Conservation (phyloP, 2,329 filamentous ascomycete species). For the Madurella mycetomatis region DNA sequence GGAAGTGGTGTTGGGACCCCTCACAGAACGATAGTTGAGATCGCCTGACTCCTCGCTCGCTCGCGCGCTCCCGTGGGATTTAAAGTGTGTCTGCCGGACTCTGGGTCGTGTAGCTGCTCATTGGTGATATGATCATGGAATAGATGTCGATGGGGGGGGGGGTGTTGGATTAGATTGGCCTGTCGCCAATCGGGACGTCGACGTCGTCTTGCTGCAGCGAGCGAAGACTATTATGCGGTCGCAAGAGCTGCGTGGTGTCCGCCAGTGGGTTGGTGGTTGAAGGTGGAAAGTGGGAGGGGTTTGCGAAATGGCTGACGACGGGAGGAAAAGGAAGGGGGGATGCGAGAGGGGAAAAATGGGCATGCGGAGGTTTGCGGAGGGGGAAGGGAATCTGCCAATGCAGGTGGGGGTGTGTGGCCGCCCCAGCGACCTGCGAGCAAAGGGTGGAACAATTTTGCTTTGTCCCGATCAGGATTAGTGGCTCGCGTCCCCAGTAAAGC, state of each 20-base stretch:
- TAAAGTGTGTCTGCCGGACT: constrained; percentile 64
- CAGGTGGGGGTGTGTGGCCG: constrained; percentile 20
- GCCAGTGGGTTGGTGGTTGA: constrained; percentile 27
- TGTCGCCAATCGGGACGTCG: constrained; percentile 28
- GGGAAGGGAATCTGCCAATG: constrained; percentile 19
- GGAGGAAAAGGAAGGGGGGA: constrained; percentile 22
- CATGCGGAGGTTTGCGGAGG: constrained; percentile 21
- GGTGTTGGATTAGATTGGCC: constrained; percentile 34
- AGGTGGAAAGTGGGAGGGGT: constrained; percentile 29
- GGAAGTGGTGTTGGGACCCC: constrained; percentile 30
- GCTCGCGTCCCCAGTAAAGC: constrained; percentile 16
- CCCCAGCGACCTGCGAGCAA: constrained; percentile 15
- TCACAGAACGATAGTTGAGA: constrained; percentile 57
- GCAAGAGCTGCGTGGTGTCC: constrained; percentile 5
- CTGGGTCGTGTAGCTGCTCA: constrained; percentile 45
- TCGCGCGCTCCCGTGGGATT: constrained; percentile 63
- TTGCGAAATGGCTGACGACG: constrained; percentile 21
- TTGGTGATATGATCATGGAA: constrained; percentile 57
- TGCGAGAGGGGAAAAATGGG: constrained; percentile 26
- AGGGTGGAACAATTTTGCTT: constrained; percentile 24
- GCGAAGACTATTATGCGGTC: constrained; percentile 25
- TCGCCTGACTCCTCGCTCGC: constrained; percentile 55
- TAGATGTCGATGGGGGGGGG: constrained; percentile 34
- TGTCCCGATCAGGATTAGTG: constrained; percentile 21
- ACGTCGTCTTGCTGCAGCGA: constrained; percentile 28